Evolutionary conservation across 148 eudicot genomes (phyloP), one percentile per base, ranked within the genome.

Genomic region (Camellia japonica): DNA sequence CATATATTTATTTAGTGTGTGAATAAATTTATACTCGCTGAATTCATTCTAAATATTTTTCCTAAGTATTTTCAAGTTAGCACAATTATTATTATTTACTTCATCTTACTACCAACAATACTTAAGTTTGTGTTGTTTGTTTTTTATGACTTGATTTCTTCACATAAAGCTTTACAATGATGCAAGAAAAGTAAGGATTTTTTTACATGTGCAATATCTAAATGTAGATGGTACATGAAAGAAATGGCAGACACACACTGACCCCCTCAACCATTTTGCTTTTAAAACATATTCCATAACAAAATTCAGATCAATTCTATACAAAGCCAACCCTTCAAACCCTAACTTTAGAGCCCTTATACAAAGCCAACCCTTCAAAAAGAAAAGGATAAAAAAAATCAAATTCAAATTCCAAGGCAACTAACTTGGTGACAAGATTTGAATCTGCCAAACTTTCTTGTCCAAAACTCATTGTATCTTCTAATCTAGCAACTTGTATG

Each of bases 271-370:
- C 19, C 47, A 58, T 43, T 6, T 42, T 59, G 1, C 3, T 52
- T 59, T 43, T 43, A 20, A 0, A 44, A 5, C 43, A 73, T 42
- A 30, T 73, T 23, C 44, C 13, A 54, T 1, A 73, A 73, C 10
- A 11, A 73, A 4, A 73, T 6, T 73, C 18, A 73, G 13, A 23
- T 72, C 23, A 52, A 73, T 23, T 30, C 18, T 20, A 3, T 42
- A 4, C 10, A 75, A 30, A 18, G 67, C 64, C 78, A 75, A 75
- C 52, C 68, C 68, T 60, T 75, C 18, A 54, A 70, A 72, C 0
- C 6, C 60, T 20, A 52, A 72, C 43, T 19, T 6, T 52, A 43
- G 23, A 70, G 55, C 73, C 14, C 12, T 20, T 59, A 44, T 9
- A 4, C 41, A 62, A 58, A 43, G 62, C 76, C 76, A 74, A 56